A percentile compares a stretch with the other conserved stretches of the same genome.
Conservation (phyloP, 345 rosid genomes). For the Linum trigynum region DNA sequence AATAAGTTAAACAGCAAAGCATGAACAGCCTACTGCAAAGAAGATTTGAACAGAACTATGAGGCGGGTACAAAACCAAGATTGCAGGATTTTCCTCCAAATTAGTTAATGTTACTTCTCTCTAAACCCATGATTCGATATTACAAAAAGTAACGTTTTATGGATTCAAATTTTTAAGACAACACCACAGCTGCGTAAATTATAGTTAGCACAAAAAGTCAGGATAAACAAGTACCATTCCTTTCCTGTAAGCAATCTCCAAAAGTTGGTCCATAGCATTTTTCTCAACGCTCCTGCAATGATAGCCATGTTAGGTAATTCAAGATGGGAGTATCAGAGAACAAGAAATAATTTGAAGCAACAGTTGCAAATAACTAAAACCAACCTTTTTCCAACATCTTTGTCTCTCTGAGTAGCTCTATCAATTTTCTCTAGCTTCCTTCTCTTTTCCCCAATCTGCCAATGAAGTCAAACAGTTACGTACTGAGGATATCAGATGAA, state of each 20-base stretch:
- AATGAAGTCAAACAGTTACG: conserved; percentile 9
- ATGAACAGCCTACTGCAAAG: too few relatives aligned
- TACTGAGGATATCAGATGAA: too few relatives aligned
- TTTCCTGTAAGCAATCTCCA: conserved; percentile 74
- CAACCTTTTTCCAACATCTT: conserved; percentile 57
- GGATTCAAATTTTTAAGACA: too few relatives aligned
- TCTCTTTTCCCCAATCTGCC: conserved; percentile 55
- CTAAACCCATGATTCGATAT: too few relatives aligned
- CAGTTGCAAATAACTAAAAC: conserved; percentile 12
- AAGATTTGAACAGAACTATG: too few relatives aligned
- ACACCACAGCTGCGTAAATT: too few relatives aligned
- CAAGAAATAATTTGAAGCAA: conserved; percentile 4
- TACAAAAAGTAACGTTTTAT: too few relatives aligned
- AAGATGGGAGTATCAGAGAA: conserved; percentile 5
- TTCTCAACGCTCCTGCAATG: conserved; percentile 63
- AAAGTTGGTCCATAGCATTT: conserved; percentile 75
- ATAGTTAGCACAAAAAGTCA: too few relatives aligned
- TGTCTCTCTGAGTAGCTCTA: conserved; percentile 38
- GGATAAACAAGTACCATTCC: conserved; percentile 48
- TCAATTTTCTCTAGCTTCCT: conserved; percentile 53
- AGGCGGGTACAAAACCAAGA: too few relatives aligned
- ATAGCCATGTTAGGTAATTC: conserved; percentile 10
- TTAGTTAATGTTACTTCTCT: too few relatives aligned
- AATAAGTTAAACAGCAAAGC: too few relatives aligned
- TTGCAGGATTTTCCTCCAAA: too few relatives aligned